Base-by-base conservation (phyloP, 257 asterid genomes). In the Scutellaria galericulata region DNA sequence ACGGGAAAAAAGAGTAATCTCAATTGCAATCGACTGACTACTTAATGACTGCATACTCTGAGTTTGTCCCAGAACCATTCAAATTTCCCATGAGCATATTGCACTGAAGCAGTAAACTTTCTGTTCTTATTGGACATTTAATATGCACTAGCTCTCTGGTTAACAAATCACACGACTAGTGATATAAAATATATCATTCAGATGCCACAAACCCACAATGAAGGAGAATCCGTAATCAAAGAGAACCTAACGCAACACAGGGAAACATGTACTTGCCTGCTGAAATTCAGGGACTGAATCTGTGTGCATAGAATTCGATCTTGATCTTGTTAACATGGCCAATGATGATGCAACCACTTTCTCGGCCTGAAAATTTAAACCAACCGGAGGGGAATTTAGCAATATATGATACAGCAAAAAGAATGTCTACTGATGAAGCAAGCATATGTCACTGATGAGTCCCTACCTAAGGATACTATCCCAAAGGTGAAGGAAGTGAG, bases 341-440 rank as follows among this genome's bases (percentile, higher is more conserved):
- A 90, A 83, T 60, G 97, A 86, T 72, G 93, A 81, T 41, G 91
- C 84, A 71, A 90, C 93, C 81, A 90, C 90, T 69, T 81, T 79
- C 86, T 85, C 96, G 63, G 96, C 93, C 96, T 90, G 88, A 63
- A 84, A 78, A 61, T 64, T 71, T 66, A 31, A 51, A 61, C n/a
- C 8, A 24, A 80, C 74, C 71, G 44, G 76, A 74, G 39, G 72
- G 77, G 61, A 77, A 40, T 71, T 62, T 37, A 70, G 76, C 20
- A 63, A 60, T 70, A 39, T 64, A 75, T 62, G 54, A 48, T 45
- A 47, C 40, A 52, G 57, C 44, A 66, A 52, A 39, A 66, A 57
- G 3, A 66, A 22, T 24, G 66, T 52, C 31, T 56, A 51, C 9
- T 68, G 35, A 68, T 54, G 48, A 58, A 79, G 62, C 78, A 68